phyloP scores from a whole-genome alignment of 2,329 filamentous ascomycete species.

The Anthostomella pinea region DNA sequence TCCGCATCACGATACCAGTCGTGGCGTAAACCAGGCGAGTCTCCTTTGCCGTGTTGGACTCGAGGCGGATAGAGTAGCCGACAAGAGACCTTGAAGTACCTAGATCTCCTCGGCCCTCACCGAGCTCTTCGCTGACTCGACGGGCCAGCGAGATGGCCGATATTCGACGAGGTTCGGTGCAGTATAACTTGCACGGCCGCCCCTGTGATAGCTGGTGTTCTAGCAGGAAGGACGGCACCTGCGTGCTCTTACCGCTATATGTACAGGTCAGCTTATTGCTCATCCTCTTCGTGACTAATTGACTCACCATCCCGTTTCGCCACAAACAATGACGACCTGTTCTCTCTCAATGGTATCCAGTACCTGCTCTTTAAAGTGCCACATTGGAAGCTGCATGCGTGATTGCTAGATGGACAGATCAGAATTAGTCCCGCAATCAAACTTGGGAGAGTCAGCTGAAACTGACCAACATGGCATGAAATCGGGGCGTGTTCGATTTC shows the following conservation, averaged over 20 bases:
- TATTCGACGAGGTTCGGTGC: conserved; percentile 91
- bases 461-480: conserved; percentile 73
- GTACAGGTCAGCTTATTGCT: not conserved
- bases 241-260: conserved; percentile 83
- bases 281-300: conserved; percentile 1
- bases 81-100: conserved; percentile 82
- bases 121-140: conserved; percentile 91
- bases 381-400: conserved; percentile 85
- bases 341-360: conserved; percentile 72
- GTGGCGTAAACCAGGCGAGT: conserved; percentile 89
- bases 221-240: conserved; percentile 90
- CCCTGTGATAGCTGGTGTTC: conserved; percentile 83
- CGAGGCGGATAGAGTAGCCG: conserved; percentile 90
- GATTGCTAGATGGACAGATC: conserved; percentile 40
- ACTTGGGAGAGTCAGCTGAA: not conserved
- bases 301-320: conserved; percentile 81
- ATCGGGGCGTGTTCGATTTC: conserved; percentile 57
- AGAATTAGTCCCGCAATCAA: conserved; percentile 1
- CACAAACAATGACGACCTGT: conserved; percentile 89
- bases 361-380: conserved; percentile 76
- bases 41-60: conserved; percentile 78
- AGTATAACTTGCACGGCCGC: conserved; percentile 85
- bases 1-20: conserved; percentile 91
- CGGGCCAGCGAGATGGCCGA: conserved; percentile 92
- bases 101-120: conserved; percentile 77